Evolutionary conservation across 768 basidiomycete genomes (phyloP).

Genomic region (Pleurotus tuber-regium): DNA sequence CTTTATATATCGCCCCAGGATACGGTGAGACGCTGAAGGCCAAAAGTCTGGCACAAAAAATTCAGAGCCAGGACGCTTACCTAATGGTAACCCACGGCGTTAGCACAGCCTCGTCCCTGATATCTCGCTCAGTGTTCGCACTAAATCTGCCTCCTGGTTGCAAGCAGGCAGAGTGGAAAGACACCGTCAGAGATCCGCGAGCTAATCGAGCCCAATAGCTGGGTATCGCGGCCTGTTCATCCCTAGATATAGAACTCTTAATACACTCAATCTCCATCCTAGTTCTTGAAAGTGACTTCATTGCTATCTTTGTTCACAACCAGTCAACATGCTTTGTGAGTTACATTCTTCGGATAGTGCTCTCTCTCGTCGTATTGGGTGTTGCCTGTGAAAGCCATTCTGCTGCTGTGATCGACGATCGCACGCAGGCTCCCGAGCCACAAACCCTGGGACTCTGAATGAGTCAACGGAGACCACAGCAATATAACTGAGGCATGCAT

Average conservation of each 20-base stretch:
- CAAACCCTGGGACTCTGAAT: neutral
- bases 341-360: too few species aligned
- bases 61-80: neutral
- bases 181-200: neutral
- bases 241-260: neutral
- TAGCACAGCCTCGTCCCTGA: constrained; percentile 1
- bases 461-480: neutral
- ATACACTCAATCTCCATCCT: neutral
- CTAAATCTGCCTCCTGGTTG: neutral
- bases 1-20: constrained; percentile 9
- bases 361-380: too few species aligned
- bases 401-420: too few species aligned
- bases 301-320: too few species aligned
- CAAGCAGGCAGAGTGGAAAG: constrained; percentile 2
- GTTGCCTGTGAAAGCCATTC: too few species aligned
- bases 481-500: neutral
- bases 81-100: constrained; percentile 4
- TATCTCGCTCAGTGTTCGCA: neutral
- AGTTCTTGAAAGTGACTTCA: neutral
- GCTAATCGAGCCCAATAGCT: neutral
- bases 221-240: neutral
- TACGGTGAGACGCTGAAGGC: constrained; percentile 5
- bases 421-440: too few species aligned
- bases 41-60: neutral
- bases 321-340: too few species aligned